phyloP scores from a whole-genome alignment of 2,329 filamentous ascomycete genomes.

The Penicillium psychrosexuale region DNA sequence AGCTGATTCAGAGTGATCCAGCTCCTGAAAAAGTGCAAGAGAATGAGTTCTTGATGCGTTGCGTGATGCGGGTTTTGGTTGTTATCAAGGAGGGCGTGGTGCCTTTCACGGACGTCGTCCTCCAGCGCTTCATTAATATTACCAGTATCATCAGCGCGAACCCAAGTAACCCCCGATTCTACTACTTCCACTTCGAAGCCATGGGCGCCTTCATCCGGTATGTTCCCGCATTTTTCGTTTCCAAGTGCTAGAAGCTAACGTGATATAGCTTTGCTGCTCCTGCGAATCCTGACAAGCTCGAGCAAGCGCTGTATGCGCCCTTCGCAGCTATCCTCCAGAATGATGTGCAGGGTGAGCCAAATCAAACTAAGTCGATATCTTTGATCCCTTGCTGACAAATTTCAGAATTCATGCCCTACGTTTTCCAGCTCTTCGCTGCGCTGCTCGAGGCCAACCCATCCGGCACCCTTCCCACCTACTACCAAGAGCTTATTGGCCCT shows the following conservation, averaged over 20 bases:
- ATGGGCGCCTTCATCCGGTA: slow-evolving; percentile 80
- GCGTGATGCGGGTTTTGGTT: slow-evolving; percentile 94
- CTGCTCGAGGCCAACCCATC: slow-evolving; percentile 82
- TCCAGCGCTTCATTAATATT: slow-evolving; percentile 81
- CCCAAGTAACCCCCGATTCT: slow-evolving; percentile 95
- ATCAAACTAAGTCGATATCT: background rate
- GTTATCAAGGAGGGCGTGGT: slow-evolving; percentile 82
- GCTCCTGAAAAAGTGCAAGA: slow-evolving; percentile 93
- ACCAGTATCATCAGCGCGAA: slow-evolving; percentile 90
- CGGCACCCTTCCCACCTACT: slow-evolving; percentile 74
- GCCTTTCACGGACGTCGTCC: slow-evolving; percentile 70
- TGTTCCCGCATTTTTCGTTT: slow-evolving; percentile 11
- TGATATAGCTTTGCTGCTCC: slow-evolving; percentile 60
- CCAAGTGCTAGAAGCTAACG: slow-evolving; percentile 8
- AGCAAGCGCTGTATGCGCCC: slow-evolving; percentile 75
- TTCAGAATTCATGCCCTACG: slow-evolving; percentile 87
- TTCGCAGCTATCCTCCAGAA: slow-evolving; percentile 77
- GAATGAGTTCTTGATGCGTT: slow-evolving; percentile 98
- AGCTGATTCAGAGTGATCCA: slow-evolving; percentile 78
- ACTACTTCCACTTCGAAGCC: slow-evolving; percentile 97
- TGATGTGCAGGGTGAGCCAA: slow-evolving; percentile 68
- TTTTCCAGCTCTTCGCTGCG: slow-evolving; percentile 92
- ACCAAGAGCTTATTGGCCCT: slow-evolving; percentile 72
- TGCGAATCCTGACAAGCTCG: slow-evolving; percentile 68
- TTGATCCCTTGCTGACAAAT: slow-evolving; percentile 29